These are phyloP conservation scores for Diaporthe caulivora DNA, from an alignment of 2,329 filamentous ascomycete genomes.

Conservation along the genomic window DNA sequence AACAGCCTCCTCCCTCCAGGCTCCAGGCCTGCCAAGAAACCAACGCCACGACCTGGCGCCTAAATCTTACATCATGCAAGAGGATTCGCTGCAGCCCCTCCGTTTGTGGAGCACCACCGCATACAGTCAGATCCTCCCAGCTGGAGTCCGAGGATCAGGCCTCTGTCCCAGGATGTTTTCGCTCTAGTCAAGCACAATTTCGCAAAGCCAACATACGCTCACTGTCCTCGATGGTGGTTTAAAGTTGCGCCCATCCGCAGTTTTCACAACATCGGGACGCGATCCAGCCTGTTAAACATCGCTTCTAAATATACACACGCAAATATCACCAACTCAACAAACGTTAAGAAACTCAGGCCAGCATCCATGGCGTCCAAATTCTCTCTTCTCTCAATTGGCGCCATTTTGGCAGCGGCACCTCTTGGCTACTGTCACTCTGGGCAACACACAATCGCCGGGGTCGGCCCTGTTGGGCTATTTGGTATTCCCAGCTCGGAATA, in stretches of 20 bases:
- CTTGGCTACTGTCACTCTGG: background rate
- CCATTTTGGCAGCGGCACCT: background rate
- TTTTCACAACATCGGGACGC: background rate
- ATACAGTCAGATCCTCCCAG: background rate
- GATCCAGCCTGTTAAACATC: background rate
- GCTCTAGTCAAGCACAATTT: background rate
- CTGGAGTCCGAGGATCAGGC: background rate
- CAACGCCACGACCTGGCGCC: background rate
- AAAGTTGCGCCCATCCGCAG: background rate
- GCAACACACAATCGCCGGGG: background rate
- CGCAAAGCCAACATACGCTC: background rate
- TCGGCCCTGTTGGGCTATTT: background rate
- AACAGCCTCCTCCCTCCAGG: conserved; percentile 4
- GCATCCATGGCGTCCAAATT: background rate
- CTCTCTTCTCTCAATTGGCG: background rate
- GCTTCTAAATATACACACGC: too few species aligned
- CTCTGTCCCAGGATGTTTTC: background rate
- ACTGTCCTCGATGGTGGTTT: background rate
- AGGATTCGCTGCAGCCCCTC: conserved; percentile 1
- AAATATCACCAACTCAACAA: too few species aligned
- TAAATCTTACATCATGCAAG: conserved; percentile 21
- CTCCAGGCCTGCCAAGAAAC: conserved; percentile 13
- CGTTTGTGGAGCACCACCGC: background rate
- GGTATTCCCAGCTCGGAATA: background rate
- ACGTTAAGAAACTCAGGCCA: background rate